Percentiles rank a stretch among this genome's conserved stretches.
Evolutionary conservation across 2,329 filamentous ascomycete genomes (phyloP).

Genomic region (Venturia effusa): DNA sequence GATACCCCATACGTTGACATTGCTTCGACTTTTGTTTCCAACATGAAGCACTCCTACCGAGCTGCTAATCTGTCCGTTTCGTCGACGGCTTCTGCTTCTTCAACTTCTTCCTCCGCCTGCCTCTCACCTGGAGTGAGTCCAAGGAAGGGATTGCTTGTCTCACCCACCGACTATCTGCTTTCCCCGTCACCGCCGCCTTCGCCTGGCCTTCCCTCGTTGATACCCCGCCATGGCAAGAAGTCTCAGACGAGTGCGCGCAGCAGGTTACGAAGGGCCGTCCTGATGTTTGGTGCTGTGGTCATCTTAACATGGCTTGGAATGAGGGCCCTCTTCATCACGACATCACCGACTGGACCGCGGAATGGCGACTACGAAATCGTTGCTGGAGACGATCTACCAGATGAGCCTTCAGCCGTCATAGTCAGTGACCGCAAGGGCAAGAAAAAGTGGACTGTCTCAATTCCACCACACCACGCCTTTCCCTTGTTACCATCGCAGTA

Average conservation of each 20-base stretch:
- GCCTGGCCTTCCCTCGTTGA: slow-evolving; percentile 56
- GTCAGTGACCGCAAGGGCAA: slow-evolving; percentile 54
- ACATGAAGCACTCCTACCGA: slow-evolving; percentile 2
- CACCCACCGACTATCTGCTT: slow-evolving; percentile 2
- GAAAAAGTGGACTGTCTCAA: slow-evolving; percentile 62
- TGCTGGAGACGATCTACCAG: slow-evolving; percentile 53
- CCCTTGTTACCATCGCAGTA: slow-evolving; percentile 59
- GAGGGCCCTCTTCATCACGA: slow-evolving; percentile 21
- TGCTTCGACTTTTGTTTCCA: not conserved
- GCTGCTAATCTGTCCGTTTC: slow-evolving; percentile 9
- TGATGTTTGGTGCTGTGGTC: slow-evolving; percentile 43
- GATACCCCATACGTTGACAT: slow-evolving; percentile 1
- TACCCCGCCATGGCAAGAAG: slow-evolving; percentile 55
- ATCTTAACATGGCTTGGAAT: slow-evolving; percentile 42
- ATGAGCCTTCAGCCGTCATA: slow-evolving; percentile 62
- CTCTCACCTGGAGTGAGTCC: slow-evolving; percentile 10
- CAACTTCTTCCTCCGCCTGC: not conserved
- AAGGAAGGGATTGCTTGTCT: slow-evolving; percentile 1
- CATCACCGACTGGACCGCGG: slow-evolving; percentile 18
- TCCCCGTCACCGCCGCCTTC: slow-evolving; percentile 51
- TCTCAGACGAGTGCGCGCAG: slow-evolving; percentile 46
- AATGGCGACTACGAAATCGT: slow-evolving; percentile 55
- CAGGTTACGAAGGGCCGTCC: slow-evolving; percentile 44
- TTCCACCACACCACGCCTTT: slow-evolving; percentile 56
- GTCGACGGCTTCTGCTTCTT: slow-evolving; percentile 8